Evolutionary conservation across 192 early-diverging fungal genomes (phyloP).

Genomic region (Umbelopsis sp.): DNA sequence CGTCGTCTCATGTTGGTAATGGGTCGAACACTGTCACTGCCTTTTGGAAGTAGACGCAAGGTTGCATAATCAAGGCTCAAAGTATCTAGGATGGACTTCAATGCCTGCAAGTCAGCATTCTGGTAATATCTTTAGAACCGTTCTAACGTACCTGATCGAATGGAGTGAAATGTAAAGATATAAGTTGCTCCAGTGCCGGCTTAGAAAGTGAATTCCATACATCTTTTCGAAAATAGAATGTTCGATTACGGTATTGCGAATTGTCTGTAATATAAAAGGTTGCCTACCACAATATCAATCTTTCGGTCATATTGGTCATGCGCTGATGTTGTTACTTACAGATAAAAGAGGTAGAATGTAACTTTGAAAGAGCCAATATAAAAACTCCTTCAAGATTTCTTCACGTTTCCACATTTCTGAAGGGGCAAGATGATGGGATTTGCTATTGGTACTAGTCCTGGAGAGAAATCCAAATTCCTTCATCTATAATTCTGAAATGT

Average conservation of each 20-base stretch:
- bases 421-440: conserved; percentile 34
- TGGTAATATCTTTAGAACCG: conserved; percentile 31
- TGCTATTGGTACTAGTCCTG: not conserved
- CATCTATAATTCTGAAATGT: conserved; percentile 12
- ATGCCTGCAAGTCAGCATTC: not conserved
- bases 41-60: conserved; percentile 84
- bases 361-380: conserved; percentile 68
- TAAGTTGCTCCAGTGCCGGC: conserved; percentile 46
- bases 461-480: conserved; percentile 3
- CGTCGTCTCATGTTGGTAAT: conserved; percentile 73
- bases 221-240: conserved; percentile 81
- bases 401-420: conserved; percentile 48
- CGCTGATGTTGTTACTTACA: conserved; percentile 33
- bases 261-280: conserved; percentile 85
- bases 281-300: conserved; percentile 35
- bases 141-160: not conserved
- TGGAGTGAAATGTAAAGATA: not conserved
- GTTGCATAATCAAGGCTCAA: conserved; percentile 54
- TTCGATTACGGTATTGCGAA: conserved; percentile 55
- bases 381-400: conserved; percentile 59
- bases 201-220: conserved; percentile 64
- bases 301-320: not conserved
- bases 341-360: conserved; percentile 62
- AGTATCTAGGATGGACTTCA: not conserved
- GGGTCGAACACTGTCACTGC: conserved; percentile 61